These are phyloP conservation scores for Pichia sp. DNA, from an alignment of 1,139 yeast species.

Conservation along the genomic window DNA sequence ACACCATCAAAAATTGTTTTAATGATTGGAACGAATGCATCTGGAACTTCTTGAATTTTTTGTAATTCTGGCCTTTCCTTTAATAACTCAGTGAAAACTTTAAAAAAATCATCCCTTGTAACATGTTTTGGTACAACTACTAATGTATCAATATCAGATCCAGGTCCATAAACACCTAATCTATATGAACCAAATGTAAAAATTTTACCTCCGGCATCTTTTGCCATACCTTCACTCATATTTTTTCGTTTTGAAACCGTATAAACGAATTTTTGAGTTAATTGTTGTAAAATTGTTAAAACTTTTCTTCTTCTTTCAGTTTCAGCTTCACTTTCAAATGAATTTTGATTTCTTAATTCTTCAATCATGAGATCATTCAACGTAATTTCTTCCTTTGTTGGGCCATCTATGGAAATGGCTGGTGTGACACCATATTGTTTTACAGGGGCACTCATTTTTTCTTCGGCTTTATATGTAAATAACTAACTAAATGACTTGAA, in stretches of 20 bases:
- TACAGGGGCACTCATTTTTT: conserved; percentile 15
- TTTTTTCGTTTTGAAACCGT: conserved; percentile 72
- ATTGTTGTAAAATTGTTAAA: conserved; percentile 57
- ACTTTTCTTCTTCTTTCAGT: conserved; percentile 76
- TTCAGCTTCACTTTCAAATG: conserved; percentile 81
- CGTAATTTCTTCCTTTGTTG: conserved; percentile 71
- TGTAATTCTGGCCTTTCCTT: conserved; percentile 71
- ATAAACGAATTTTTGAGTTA: conserved; percentile 77
- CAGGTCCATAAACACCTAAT: conserved; percentile 95
- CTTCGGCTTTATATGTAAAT: not conserved
- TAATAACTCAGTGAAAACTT: conserved; percentile 63
- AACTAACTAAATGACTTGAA: not conserved
- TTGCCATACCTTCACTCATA: conserved; percentile 97
- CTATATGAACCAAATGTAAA: conserved; percentile 94
- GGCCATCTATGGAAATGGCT: conserved; percentile 78
- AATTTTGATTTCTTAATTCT: conserved; percentile 77
- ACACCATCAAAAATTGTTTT: conserved; percentile 83
- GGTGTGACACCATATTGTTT: conserved; percentile 74
- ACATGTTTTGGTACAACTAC: conserved; percentile 96
- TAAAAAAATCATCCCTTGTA: conserved; percentile 81
- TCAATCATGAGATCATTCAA: conserved; percentile 70
- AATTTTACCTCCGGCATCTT: conserved; percentile 93
- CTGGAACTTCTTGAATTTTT: conserved; percentile 89
- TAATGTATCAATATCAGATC: conserved; percentile 93
- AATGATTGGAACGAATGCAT: conserved; percentile 93